Conservation (phyloP, 2,329 filamentous ascomycete species). For the Sphaerulina vaccinii region DNA sequence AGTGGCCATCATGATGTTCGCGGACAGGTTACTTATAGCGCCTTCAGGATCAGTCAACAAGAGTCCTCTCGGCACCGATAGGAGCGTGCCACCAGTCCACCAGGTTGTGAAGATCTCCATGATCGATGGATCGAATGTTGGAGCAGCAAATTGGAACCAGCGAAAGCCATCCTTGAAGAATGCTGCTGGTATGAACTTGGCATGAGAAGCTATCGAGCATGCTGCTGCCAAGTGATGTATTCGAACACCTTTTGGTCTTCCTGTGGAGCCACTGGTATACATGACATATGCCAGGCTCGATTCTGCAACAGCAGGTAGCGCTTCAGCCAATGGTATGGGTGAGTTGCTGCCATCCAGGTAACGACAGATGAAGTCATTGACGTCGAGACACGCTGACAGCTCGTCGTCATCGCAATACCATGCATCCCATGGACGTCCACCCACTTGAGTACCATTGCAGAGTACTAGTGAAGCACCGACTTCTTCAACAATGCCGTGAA, state of each 20-base stretch:
- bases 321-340: background rate
- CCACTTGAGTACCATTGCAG: conserved; percentile 15
- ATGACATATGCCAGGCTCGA: conserved; percentile 22
- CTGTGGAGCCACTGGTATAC: conserved; percentile 32
- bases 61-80: conserved; percentile 16
- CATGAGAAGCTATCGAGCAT: conserved; percentile 18
- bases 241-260: conserved; percentile 27
- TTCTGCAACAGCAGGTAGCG: conserved; percentile 27
- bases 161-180: conserved; percentile 18
- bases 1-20: conserved; percentile 22
- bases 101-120: conserved; percentile 27
- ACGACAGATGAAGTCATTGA: conserved; percentile 10
- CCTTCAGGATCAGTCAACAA: conserved; percentile 15
- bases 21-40: conserved; percentile 16
- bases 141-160: conserved; percentile 22
- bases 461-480: conserved; percentile 15
- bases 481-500: conserved; percentile 19
- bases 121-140: conserved; percentile 21
- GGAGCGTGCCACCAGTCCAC: conserved; percentile 24
- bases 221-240: conserved; percentile 18
- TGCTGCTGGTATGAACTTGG: conserved; percentile 14
- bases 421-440: conserved; percentile 18
- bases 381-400: conserved; percentile 15
- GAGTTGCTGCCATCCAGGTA: background rate
- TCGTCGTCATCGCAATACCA: conserved; percentile 23